A percentile compares a stretch with the other conserved stretches of the same genome.
These are phyloP conservation scores for Pyrenopolyporus hunteri DNA, from an alignment of 495 filamentous ascomycete species.

Conservation along the genomic window DNA sequence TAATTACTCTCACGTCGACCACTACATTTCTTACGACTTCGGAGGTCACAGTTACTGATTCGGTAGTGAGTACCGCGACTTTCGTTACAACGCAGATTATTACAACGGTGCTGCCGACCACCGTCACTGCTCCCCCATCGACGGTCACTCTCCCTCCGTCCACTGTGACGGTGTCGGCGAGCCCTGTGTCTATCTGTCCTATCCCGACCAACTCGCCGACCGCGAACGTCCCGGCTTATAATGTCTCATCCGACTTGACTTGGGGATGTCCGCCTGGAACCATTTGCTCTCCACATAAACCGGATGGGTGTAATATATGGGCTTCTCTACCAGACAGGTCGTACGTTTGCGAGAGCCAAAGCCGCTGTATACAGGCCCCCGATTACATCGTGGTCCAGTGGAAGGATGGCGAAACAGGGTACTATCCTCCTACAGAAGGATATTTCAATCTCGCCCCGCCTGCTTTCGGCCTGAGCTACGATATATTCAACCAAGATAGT, in stretches of 20 bases:
- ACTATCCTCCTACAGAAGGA: constrained; percentile 58
- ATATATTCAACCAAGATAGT: constrained; percentile 64
- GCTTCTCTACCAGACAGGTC: constrained; percentile 56
- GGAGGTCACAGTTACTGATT: constrained; percentile 40
- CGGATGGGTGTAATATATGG: constrained; percentile 59
- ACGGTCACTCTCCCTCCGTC: constrained; percentile 21
- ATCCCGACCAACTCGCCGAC: constrained; percentile 30
- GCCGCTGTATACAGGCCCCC: constrained; percentile 60
- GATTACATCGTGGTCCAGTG: constrained; percentile 48
- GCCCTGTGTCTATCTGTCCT: constrained; percentile 42
- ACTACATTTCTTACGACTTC: constrained; percentile 40
- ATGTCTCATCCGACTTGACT: constrained; percentile 45
- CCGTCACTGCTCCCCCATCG: constrained; percentile 27
- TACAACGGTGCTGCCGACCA: constrained; percentile 36
- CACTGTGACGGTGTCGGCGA: constrained; percentile 41
- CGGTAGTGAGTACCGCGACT: constrained; percentile 39
- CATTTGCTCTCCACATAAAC: constrained; percentile 61
- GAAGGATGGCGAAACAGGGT: constrained; percentile 50
- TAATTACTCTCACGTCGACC: constrained; percentile 36
- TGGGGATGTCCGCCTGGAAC: constrained; percentile 70
- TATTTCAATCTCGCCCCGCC: constrained; percentile 71
- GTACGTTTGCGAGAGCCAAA: constrained; percentile 59
- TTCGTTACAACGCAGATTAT: constrained; percentile 42
- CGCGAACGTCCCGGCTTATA: constrained; percentile 16
- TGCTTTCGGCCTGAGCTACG: constrained; percentile 66